These are phyloP conservation scores for Didymella pomorum DNA, from an alignment of 2,329 filamentous ascomycete species.

Conservation along the genomic window DNA sequence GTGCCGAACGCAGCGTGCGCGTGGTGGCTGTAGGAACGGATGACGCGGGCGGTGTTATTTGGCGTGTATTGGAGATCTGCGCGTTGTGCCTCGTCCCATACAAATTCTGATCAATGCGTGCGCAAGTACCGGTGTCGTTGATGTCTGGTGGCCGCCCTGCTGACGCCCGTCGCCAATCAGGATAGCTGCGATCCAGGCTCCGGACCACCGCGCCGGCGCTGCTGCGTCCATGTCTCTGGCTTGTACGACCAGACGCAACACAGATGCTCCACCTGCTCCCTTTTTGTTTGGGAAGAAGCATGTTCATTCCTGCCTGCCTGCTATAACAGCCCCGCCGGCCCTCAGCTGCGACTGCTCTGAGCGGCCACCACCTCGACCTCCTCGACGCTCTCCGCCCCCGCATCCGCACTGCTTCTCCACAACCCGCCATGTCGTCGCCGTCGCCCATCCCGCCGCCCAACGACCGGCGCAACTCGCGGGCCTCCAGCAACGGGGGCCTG, in stretches of 20 bases:
- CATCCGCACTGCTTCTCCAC: conserved; percentile 11
- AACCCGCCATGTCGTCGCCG: conserved; percentile 45
- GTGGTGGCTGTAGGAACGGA: conserved; percentile 5
- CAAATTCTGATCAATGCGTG: neutral
- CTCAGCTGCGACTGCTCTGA: conserved; percentile 3
- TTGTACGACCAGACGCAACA: conserved; percentile 20
- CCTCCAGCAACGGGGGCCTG: conserved; percentile 42
- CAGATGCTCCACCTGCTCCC: conserved; percentile 17
- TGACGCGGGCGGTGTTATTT: conserved; percentile 2
- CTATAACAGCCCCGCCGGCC: conserved; percentile 13
- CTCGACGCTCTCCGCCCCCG: neutral
- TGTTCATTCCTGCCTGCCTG: conserved; percentile 22
- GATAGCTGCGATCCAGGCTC: neutral
- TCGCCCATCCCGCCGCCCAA: conserved; percentile 48
- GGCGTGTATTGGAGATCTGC: conserved; percentile 1
- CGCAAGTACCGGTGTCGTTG: neutral
- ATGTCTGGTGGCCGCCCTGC: conserved; percentile 4
- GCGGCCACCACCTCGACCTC: conserved; percentile 11
- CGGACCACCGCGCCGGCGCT: neutral
- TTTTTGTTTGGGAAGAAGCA: conserved; percentile 6
- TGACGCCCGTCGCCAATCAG: neutral
- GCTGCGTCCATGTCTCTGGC: conserved; percentile 10
- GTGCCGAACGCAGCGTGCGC: conserved; percentile 6
- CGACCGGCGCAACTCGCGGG: conserved; percentile 47
- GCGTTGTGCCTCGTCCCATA: neutral